These are phyloP conservation scores for Agrocybe pediades DNA, from an alignment of 768 basidiomycete genomes.

Conservation along the genomic window DNA sequence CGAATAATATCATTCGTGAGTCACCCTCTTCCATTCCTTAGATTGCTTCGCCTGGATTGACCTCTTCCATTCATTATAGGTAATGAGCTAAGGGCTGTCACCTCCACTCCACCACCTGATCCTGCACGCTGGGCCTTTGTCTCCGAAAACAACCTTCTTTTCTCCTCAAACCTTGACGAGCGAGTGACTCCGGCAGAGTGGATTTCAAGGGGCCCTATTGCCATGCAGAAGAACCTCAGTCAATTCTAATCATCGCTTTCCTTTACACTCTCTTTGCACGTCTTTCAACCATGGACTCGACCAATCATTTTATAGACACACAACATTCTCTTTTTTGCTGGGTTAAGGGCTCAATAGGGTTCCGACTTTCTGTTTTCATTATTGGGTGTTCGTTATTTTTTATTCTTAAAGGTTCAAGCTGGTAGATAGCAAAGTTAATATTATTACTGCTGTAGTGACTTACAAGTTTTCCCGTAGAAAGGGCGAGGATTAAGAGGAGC, in stretches of 20 bases:
- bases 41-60: neutral
- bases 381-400: neutral
- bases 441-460: neutral
- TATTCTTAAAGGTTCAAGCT: neutral
- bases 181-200: slow-evolving; percentile 56
- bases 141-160: slow-evolving; percentile 57
- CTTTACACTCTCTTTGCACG: neutral
- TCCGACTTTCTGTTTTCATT: neutral
- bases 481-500: neutral
- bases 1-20: slow-evolving; percentile 65
- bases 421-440: neutral
- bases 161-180: slow-evolving; percentile 40
- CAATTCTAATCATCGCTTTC: slow-evolving; percentile 11
- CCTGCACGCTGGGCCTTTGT: slow-evolving; percentile 62
- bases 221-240: slow-evolving; percentile 45
- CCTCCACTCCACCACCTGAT: slow-evolving; percentile 60
- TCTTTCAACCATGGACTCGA: too few relatives aligned
- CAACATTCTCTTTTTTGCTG: neutral
- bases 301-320: neutral
- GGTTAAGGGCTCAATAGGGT: neutral
- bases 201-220: slow-evolving; percentile 48
- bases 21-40: slow-evolving; percentile 9
- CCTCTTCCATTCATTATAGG: slow-evolving; percentile 24
- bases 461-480: neutral
- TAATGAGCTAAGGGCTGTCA: slow-evolving; percentile 64